phyloP scores from a whole-genome alignment of 1,284 basidiomycete genomes.

The Sphaerobolus stellatus region DNA sequence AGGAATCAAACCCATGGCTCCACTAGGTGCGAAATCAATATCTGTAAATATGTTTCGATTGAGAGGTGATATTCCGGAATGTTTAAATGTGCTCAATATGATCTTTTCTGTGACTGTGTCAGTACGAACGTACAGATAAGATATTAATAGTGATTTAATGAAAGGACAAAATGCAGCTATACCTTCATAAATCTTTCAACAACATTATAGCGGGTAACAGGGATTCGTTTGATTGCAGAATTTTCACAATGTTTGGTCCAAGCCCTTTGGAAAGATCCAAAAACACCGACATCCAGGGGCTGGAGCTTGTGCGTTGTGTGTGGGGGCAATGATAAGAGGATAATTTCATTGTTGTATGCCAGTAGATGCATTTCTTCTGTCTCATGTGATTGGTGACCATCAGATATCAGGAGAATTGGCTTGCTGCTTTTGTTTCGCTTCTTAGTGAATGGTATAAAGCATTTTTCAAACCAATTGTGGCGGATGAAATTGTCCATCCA shows the following conservation, averaged over 20 bases:
- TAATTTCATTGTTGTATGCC: slow-evolving; percentile 17
- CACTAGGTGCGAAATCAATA: too few species aligned
- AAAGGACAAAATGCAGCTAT: too few species aligned
- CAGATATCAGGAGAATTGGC: slow-evolving; percentile 24
- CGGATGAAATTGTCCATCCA: slow-evolving; percentile 40
- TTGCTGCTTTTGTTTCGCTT: slow-evolving; percentile 18
- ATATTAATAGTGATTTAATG: too few species aligned
- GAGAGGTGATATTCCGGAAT: too few species aligned
- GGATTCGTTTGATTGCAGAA: not conserved
- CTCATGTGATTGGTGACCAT: slow-evolving; percentile 28
- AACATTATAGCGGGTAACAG: not conserved
- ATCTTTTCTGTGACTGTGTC: too few species aligned
- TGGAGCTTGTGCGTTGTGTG: slow-evolving; percentile 24
- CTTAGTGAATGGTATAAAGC: slow-evolving; percentile 33
- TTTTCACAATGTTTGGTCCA: not conserved
- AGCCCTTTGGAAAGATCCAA: not conserved
- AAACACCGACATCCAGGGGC: slow-evolving; percentile 21
- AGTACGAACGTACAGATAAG: too few species aligned
- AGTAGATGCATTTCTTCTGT: slow-evolving; percentile 16
- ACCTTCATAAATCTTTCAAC: not conserved
- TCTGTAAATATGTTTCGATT: too few species aligned
- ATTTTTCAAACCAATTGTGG: slow-evolving; percentile 33
- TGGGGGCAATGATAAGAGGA: slow-evolving; percentile 19
- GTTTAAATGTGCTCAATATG: too few species aligned
- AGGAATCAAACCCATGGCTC: too few species aligned